These are phyloP conservation scores for Fusarium sp. DNA, from an alignment of 2,329 filamentous ascomycete genomes.

Conservation along the genomic window DNA sequence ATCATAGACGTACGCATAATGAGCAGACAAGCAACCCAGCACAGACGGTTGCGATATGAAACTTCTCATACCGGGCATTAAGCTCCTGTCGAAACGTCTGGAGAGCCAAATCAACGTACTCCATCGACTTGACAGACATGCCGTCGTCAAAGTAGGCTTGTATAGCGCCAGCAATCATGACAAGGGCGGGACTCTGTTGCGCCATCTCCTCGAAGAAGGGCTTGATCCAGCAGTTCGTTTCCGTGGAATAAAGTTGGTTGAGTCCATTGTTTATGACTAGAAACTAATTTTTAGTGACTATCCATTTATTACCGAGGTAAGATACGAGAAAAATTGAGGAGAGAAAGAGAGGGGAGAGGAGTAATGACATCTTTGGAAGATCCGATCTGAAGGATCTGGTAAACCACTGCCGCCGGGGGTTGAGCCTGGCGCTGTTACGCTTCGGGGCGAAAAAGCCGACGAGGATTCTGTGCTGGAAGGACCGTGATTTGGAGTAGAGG, in stretches of 20 bases:
- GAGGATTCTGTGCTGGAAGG: constrained; percentile 27
- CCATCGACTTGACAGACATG: constrained; percentile 43
- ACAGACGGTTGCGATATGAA: constrained; percentile 37
- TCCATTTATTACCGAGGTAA: neutral
- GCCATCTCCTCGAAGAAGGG: constrained; percentile 44
- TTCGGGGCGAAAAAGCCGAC: constrained; percentile 24
- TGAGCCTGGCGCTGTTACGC: neutral
- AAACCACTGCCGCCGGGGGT: neutral
- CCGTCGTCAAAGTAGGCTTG: constrained; percentile 44
- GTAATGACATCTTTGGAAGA: constrained; percentile 38
- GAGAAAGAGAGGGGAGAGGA: neutral
- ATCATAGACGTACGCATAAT: constrained; percentile 34
- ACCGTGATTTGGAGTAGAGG: constrained; percentile 6
- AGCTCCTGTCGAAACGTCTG: constrained; percentile 44
- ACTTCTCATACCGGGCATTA: constrained; percentile 26
- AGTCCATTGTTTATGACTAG: constrained; percentile 41
- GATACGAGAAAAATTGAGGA: neutral
- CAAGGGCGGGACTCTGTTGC: constrained; percentile 39
- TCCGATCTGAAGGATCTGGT: constrained; percentile 24
- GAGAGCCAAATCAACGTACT: constrained; percentile 36
- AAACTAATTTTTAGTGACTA: constrained; percentile 8
- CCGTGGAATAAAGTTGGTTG: constrained; percentile 39
- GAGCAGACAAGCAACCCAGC: constrained; percentile 43
- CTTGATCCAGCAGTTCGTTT: constrained; percentile 41
- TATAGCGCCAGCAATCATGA: constrained; percentile 39